Base-by-base conservation (phyloP, 116 monocot genomes). In the Zostera marina region DNA sequence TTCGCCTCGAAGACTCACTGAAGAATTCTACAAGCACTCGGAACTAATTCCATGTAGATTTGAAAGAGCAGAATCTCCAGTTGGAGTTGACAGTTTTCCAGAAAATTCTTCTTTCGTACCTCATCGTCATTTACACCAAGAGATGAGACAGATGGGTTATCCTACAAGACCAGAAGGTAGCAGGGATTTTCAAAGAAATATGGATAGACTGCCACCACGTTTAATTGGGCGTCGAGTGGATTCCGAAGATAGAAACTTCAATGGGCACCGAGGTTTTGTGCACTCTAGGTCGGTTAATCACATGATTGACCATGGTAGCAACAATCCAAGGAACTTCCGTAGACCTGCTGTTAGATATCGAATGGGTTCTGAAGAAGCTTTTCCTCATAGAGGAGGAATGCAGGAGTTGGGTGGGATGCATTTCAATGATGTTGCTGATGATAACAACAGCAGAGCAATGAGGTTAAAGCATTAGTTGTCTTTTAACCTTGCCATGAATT, bases 11-110 rank as follows among this genome's bases (percentile, higher is more conserved):
- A 55, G 43, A 19, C 7, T 20, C 3, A 7, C 57, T 8, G 25
- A 57, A 41, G 57, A 26, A 57, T 57, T 57, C 17, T 32, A 20
- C 41, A 41, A 3, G 4, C 57, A 57, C n/a, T 40, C 57, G 7
- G 57, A 57, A 44, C 43, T 43, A 44, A 60, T 43, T 23, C 44
- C 59, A 60, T 43, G 22, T 44, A 42, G 43, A 12, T n/a, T 60
- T 60, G 59, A 60, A 13, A 60, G 59, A 43, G 6, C 19, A 40
- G 41, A 15, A 39, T 60, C 43, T 44, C 59, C 59, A 11, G 2
- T 11, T 43, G 22, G 44, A 23, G 15, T 11, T 10, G 59, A 60
- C 3, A 6, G 11, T 44, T 60, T 60, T 22, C 59, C 43, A 12
- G 44, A 23, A 44, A 20, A 60, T 15, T 44, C 59, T 11, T 43